Base-by-base conservation (phyloP, 2,329 filamentous ascomycete genomes). In the Harringtonia aguacate region DNA sequence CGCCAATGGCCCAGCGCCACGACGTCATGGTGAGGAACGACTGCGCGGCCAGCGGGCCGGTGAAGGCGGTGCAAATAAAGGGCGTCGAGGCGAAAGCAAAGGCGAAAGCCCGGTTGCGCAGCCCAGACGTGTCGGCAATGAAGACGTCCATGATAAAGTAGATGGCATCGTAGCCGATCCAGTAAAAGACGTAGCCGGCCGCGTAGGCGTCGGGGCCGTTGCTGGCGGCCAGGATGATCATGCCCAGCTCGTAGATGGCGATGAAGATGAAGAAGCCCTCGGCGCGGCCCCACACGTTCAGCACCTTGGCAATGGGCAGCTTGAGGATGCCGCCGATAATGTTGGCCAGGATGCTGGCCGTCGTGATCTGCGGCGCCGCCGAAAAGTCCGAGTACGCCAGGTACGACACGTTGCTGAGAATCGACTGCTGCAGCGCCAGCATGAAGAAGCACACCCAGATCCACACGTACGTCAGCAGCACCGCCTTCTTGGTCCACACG, bases 1-100 rank as follows among this genome's bases (percentile, higher is more conserved):
- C 68, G 39, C 80, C 81, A 50, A 80, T 80, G 5, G 72, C 80
- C 82, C 81, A 86, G 44, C 79, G 69, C 73, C 75, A 85, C 39
- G 71, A 74, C 5, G 69, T 62, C n/a, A 69, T 61, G 8, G 58
- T 47, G 18, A 75, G 61, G 42, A 81, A 70, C 1, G 62, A 59
- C 12, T 74, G 63, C 0, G 73, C 71, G 41, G 80, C 72, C 22
- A 69, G 72, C 0, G 76, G 72, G 4, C 77, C 75, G n/a, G 76
- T 69, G 65, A 77, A 85, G 7, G 79, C 75, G 0, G 78, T 81
- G 44, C 77, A 68, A 48, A 86, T 71, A 55, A 79, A 82, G 1
- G 81, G 81, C 2, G 81, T 75, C 17, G 73, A 69, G 15, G 77
- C 76, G 49, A 84, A 71, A 2, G 78, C 73, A 17, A 78, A 73